Evolutionary conservation across 371 early-diverging fungal genomes (phyloP).

Genomic region (Syncephalis plumigaleata): DNA sequence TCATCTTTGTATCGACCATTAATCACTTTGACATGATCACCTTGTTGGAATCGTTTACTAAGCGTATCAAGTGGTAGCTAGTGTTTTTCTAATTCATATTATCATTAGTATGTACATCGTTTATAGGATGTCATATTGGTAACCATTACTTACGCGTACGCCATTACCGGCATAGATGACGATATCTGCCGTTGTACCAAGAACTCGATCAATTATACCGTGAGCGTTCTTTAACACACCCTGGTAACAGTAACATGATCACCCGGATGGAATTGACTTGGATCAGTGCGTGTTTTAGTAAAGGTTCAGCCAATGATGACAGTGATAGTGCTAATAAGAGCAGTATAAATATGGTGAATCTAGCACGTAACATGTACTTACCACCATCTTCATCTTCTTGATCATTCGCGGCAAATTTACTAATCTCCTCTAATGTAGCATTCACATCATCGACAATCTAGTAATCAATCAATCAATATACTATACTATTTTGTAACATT

Average conservation of each 20-base stretch:
- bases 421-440: conserved; percentile 88
- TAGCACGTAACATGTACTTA: conserved; percentile 4
- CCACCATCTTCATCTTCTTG: conserved; percentile 36
- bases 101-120: no score
- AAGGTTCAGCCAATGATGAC: not conserved
- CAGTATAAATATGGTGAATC: not conserved
- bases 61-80: conserved; percentile 14
- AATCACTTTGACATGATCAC: conserved; percentile 90
- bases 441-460: conserved; percentile 50
- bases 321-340: not conserved
- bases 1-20: conserved; percentile 73
- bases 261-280: conserved; percentile 43
- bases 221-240: conserved; percentile 76
- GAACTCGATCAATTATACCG: conserved; percentile 44
- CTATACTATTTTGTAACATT: not conserved
- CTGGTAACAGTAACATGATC: conserved; percentile 80
- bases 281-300: not conserved
- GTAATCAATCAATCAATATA: not conserved
- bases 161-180: no score
- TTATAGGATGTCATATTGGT: no score
- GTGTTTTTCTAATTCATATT: not conserved
- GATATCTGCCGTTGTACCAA: no score
- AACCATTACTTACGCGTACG: no score
- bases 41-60: conserved; percentile 69
- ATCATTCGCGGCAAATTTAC: conserved; percentile 49